phyloP scores from a whole-genome alignment of 495 filamentous ascomycete species.

The Talaromyces borbonicus region DNA sequence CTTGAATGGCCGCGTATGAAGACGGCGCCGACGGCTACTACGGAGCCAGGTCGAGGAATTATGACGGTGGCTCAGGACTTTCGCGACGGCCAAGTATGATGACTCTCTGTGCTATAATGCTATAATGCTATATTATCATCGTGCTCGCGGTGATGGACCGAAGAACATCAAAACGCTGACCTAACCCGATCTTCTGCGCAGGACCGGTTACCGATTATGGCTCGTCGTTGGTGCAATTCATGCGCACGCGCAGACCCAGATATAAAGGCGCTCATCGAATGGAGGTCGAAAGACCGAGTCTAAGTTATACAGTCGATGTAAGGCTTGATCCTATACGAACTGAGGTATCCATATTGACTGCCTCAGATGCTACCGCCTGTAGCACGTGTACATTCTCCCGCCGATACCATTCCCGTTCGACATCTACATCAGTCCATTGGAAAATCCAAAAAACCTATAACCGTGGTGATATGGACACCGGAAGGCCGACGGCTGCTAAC shows the following conservation, averaged over 20 bases:
- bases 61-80: constrained; percentile 27
- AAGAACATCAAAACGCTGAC: too few relatives aligned
- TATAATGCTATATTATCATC: too few relatives aligned
- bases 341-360: neutral
- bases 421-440: constrained; percentile 92
- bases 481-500: constrained; percentile 88
- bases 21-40: constrained; percentile 29
- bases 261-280: constrained; percentile 57
- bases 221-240: constrained; percentile 84
- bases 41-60: constrained; percentile 26
- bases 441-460: constrained; percentile 95
- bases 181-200: constrained; percentile 12
- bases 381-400: constrained; percentile 59
- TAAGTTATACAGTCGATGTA: constrained; percentile 84
- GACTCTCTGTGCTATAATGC: too few relatives aligned
- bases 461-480: constrained; percentile 95
- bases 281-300: constrained; percentile 74
- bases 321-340: constrained; percentile 15
- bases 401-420: constrained; percentile 76
- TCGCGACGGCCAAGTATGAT: constrained; percentile 37
- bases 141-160: too few relatives aligned
- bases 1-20: constrained; percentile 33
- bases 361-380: constrained; percentile 76
- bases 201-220: constrained; percentile 89
- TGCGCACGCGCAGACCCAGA: constrained; percentile 70